Conservation (phyloP, 106 monocot genomes). For the Gastrodia elata region DNA sequence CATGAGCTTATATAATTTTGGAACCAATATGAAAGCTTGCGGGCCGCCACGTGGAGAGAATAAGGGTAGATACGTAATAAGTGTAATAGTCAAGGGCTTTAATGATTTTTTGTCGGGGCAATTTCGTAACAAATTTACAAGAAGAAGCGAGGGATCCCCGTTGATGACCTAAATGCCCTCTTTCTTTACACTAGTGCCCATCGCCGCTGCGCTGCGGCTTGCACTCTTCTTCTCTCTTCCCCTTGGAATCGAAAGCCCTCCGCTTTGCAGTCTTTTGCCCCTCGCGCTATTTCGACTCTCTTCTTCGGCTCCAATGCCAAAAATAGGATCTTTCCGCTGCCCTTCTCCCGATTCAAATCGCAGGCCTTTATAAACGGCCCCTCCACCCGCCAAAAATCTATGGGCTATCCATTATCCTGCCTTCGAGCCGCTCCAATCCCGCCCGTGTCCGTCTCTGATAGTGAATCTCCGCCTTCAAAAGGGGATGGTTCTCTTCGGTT, state of each 20-base stretch:
- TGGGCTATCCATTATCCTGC: not conserved
- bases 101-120: not conserved
- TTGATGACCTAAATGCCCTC: conserved; percentile 27
- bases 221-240: not conserved
- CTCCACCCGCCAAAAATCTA: not conserved
- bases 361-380: not conserved
- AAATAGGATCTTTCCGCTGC: conserved; percentile 8
- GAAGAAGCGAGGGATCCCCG: not conserved
- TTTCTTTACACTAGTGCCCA: conserved; percentile 3
- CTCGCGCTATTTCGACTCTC: conserved; percentile 11
- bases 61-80: not conserved
- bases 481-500: not conserved
- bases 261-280: conserved; percentile 22
- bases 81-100: not conserved
- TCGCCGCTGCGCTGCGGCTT: conserved; percentile 5
- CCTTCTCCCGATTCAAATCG: conserved; percentile 9
- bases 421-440: not conserved
- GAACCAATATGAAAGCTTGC: no score
- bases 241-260: conserved; percentile 6
- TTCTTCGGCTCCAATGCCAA: not conserved
- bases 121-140: not conserved
- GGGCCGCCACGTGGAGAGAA: no score
- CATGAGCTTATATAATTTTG: no score
- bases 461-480: not conserved
- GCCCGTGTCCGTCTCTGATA: not conserved